Evolutionary conservation across 2,329 filamentous ascomycete genomes (phyloP), one percentile per base, ranked within the genome.

Genomic region (Aspergillus sp.): DNA sequence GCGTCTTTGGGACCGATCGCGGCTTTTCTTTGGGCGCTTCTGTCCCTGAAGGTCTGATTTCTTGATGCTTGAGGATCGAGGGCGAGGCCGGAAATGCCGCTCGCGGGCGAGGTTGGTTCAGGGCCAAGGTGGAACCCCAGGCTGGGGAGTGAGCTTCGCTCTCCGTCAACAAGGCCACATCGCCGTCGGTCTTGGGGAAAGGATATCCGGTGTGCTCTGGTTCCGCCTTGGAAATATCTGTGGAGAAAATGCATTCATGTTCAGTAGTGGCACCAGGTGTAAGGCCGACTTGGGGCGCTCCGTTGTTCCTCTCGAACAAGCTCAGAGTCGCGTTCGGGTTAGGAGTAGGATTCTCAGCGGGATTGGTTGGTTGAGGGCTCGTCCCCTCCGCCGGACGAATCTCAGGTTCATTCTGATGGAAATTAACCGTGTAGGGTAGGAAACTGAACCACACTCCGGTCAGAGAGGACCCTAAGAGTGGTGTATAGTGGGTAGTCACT

Each of bases 391-490:
- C 55, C 81, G 80, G 32, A 81, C 82, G 59, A 63, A 70, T 61
- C 55, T 69, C 68, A 25, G 67, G 63, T 19, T 71, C 69, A 49
- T 76, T 85, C 59, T 91, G 82, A 68, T 89, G 88, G 76, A 98
- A 98, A 76, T 96, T 89, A 71, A 97, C 84, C 43, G 94, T 98
- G 76, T 96, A 93, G 36, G 94, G 94, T 38, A 97, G 85, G 74
- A 97, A 97, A 59, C 93, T 97, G 54, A 3, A 23, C 25, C n/a
- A 13, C 32, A 13, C 23, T 45, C 21, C 30, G n/a, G 43, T 69
- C 55, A 65, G 63, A 47, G 21, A 38, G 13, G n/a, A 10, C 38
- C 10, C 15, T 23, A 21, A 19, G 9, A 45, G 19, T 15, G 5
- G 10, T 12, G 9, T 19, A 9, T 2, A 13, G 4, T 13, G 19